These are phyloP conservation scores for Spizellomyces sp. DNA, from an alignment of 192 early-diverging fungal species.

Conservation along the genomic window DNA sequence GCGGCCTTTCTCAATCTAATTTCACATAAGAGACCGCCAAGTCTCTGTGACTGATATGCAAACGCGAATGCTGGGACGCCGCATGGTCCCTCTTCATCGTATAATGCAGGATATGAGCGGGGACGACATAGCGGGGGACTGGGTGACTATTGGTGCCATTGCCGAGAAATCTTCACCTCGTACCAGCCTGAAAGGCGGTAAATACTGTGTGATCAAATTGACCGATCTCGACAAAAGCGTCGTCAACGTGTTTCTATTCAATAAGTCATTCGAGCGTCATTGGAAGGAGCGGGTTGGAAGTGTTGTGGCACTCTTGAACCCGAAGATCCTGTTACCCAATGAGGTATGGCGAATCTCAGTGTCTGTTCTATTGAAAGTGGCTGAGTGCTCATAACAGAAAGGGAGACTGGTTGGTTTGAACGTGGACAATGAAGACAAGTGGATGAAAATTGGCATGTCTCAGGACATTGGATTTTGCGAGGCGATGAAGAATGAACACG, in stretches of 20 bases:
- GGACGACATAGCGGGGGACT: conserved; percentile 39
- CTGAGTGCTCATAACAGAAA: conserved; percentile 14
- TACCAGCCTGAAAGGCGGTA: conserved; percentile 28
- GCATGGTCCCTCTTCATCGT: conserved; percentile 5
- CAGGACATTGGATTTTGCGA: conserved; percentile 37
- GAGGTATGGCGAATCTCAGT: conserved; percentile 30
- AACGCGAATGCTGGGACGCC: no score
- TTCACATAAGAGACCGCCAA: no score
- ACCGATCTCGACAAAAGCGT: conserved; percentile 32
- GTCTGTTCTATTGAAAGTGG: neutral
- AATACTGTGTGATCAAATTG: conserved; percentile 35
- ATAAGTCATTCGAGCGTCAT: conserved; percentile 18
- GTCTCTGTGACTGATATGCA: no score
- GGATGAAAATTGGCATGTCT: conserved; percentile 40
- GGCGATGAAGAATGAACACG: neutral
- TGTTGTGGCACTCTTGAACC: conserved; percentile 41
- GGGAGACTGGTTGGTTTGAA: conserved; percentile 33
- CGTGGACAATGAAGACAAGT: conserved; percentile 37
- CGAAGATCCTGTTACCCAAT: conserved; percentile 34
- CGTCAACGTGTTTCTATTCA: conserved; percentile 42
- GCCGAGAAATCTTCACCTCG: conserved; percentile 28
- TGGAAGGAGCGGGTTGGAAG: conserved; percentile 23
- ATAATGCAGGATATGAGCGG: conserved; percentile 11
- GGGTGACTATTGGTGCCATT: conserved; percentile 44
- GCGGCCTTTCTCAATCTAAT: no score